phyloP scores from a whole-genome alignment of 2,329 filamentous ascomycete species.

The Epichloe uncinata region DNA sequence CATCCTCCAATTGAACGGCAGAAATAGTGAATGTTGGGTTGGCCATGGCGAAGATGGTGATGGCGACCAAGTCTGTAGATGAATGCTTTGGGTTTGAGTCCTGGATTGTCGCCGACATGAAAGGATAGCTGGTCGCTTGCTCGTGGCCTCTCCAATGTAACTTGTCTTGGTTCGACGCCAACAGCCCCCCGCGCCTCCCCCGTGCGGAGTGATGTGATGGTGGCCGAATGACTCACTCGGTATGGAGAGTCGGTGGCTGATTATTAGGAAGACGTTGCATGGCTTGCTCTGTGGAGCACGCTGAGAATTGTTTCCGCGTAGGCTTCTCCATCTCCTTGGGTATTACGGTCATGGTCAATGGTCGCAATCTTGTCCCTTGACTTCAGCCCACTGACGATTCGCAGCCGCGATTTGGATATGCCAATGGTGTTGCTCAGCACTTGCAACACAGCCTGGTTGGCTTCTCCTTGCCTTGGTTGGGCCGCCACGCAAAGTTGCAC shows the following conservation, averaged over 20 bases:
- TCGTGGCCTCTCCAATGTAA: too few species aligned
- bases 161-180: too few species aligned
- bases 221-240: conserved; percentile 3
- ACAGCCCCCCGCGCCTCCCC: too few species aligned
- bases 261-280: neutral
- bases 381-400: conserved; percentile 49
- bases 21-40: conserved; percentile 10
- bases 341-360: conserved; percentile 20
- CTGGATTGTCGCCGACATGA: too few species aligned
- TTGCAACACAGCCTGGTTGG: conserved; percentile 52
- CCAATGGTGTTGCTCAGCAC: conserved; percentile 47
- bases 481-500: conserved; percentile 55
- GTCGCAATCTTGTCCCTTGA: conserved; percentile 50
- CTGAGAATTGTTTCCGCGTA: conserved; percentile 16
- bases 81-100: too few species aligned
- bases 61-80: too few species aligned
- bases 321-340: conserved; percentile 15
- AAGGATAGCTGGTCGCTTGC: too few species aligned
- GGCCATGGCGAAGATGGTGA: conserved; percentile 7
- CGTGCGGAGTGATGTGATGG: neutral
- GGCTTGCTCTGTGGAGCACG: conserved; percentile 15
- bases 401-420: conserved; percentile 49
- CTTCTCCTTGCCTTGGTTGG: conserved; percentile 51
- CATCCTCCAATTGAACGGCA: conserved; percentile 14
- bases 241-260: too few species aligned